Evolutionary conservation across 2,329 filamentous ascomycete species (phyloP).

Genomic region (Fonsecaea monophora): DNA sequence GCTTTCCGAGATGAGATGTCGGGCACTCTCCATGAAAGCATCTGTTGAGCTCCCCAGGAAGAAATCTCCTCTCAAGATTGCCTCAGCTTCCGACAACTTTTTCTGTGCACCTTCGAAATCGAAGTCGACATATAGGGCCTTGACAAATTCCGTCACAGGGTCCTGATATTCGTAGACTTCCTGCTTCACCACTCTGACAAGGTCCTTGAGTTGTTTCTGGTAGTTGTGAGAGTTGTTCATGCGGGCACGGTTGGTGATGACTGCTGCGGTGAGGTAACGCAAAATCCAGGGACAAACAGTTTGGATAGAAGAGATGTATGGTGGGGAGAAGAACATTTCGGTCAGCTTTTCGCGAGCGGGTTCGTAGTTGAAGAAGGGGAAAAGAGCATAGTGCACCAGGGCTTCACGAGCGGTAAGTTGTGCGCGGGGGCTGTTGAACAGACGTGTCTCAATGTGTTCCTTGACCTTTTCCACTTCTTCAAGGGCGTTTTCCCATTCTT

Average conservation of each 20-base stretch:
- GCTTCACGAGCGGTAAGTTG: slow-evolving; percentile 96
- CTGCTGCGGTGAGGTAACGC: slow-evolving; percentile 89
- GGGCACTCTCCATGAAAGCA: slow-evolving; percentile 88
- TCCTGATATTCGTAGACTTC: slow-evolving; percentile 98
- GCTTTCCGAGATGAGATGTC: slow-evolving; percentile 96
- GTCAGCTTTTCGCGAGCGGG: slow-evolving; percentile 86
- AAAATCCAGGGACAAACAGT: slow-evolving; percentile 96
- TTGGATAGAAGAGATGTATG: slow-evolving; percentile 99
- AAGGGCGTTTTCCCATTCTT: slow-evolving; percentile 92
- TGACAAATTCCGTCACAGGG: slow-evolving; percentile 94
- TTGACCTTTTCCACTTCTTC: slow-evolving; percentile 90
- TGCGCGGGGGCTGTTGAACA: slow-evolving; percentile 94
- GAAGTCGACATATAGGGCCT: slow-evolving; percentile 93
- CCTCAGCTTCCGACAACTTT: slow-evolving; percentile 84
- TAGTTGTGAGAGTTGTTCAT: slow-evolving; percentile 82
- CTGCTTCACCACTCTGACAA: slow-evolving; percentile 93
- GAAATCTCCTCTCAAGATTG: slow-evolving; percentile 91
- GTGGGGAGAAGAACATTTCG: slow-evolving; percentile 94
- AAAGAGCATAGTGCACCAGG: slow-evolving; percentile 97
- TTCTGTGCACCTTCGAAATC: slow-evolving; percentile 96
- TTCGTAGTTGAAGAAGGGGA: slow-evolving; percentile 99
- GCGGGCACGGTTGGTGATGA: slow-evolving; percentile 89
- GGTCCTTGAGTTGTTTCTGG: slow-evolving; percentile 98
- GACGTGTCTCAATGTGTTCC: slow-evolving; percentile 88
- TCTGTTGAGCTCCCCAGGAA: slow-evolving; percentile 88